These are phyloP conservation scores for Paramecium caudatum DNA, from an alignment of 73 alveolate genomes.

Conservation along the genomic window DNA sequence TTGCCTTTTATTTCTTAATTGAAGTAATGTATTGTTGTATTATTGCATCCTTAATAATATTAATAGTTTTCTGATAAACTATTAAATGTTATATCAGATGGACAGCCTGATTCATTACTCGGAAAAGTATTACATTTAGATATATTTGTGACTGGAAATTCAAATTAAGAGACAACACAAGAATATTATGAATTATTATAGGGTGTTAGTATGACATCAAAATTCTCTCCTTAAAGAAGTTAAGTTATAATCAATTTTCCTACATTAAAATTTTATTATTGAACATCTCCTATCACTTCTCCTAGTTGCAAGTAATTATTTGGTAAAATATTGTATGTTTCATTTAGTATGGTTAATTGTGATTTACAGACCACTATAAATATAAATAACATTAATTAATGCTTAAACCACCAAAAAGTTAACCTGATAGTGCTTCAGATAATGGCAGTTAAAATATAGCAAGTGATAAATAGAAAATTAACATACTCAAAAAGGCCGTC, in stretches of 20 bases:
- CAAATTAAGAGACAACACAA: neutral
- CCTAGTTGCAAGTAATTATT: neutral
- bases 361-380: neutral
- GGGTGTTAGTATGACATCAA: neutral
- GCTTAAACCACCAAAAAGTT: neutral
- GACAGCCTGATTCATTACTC: neutral
- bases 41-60: neutral
- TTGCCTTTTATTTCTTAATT: neutral
- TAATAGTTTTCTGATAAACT: neutral
- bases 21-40: neutral
- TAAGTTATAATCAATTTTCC: neutral
- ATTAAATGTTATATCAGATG: neutral
- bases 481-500: conserved; percentile 15
- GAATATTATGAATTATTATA: neutral
- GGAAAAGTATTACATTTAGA: neutral
- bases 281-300: neutral
- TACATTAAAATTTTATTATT: conserved; percentile 4
- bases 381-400: neutral
- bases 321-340: neutral
- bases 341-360: neutral
- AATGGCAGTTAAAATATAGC: neutral
- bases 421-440: conserved; percentile 21
- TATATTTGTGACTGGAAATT: conserved; percentile 14
- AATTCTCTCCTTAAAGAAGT: neutral
- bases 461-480: conserved; percentile 1